These are phyloP conservation scores for Chrysopogon serrulatus DNA, from an alignment of 176 grass and related monocot genomes.

Conservation along the genomic window DNA sequence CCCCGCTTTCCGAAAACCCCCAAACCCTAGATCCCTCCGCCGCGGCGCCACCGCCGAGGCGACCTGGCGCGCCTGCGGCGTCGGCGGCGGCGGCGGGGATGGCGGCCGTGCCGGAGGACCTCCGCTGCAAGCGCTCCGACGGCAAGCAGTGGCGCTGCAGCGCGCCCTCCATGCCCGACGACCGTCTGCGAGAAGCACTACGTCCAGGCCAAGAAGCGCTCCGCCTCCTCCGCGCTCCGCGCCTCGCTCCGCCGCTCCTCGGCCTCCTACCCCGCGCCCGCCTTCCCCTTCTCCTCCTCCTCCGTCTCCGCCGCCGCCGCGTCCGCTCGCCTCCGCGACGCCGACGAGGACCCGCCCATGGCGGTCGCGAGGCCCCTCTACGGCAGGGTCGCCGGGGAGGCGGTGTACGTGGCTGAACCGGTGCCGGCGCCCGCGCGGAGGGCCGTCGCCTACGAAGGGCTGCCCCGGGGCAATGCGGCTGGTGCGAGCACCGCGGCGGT, in stretches of 20 bases:
- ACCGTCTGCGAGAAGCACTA: constrained; percentile 99
- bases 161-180: constrained; percentile 82
- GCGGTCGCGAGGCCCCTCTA: constrained; percentile 42
- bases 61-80: not conserved
- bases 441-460: not conserved
- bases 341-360: constrained; percentile 6
- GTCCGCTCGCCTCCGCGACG: not conserved
- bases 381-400: constrained; percentile 31
- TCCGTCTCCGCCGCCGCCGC: not conserved
- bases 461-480: constrained; percentile 17
- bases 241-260: constrained; percentile 67
- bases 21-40: constrained; percentile 47
- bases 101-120: constrained; percentile 69
- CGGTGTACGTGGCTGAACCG: constrained; percentile 49
- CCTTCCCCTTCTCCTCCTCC: not conserved
- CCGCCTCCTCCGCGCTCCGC: constrained; percentile 81
- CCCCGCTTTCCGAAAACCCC: not conserved
- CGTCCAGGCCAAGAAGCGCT: constrained; percentile 94
- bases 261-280: not conserved
- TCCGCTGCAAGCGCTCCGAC: constrained; percentile 96
- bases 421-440: constrained; percentile 13
- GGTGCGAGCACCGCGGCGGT: constrained; percentile 14
- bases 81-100: constrained; percentile 17
- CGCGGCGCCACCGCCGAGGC: not conserved
- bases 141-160: constrained; percentile 99